These are phyloP conservation scores for Syzygium malaccense DNA, from an alignment of 441 rosid genomes.

Conservation along the genomic window DNA sequence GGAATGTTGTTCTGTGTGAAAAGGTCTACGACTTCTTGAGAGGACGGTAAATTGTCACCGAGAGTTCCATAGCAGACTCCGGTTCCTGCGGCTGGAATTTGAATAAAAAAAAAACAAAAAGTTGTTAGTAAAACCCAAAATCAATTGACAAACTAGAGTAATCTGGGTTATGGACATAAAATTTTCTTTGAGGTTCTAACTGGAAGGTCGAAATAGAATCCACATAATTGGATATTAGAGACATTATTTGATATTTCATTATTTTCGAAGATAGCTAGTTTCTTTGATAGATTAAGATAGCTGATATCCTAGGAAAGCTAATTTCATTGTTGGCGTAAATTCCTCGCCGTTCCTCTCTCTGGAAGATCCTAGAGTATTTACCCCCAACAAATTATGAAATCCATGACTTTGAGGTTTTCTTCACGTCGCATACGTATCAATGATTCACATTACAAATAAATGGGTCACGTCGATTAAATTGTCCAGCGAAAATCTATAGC, in stretches of 20 bases:
- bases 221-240: background rate
- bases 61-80: slow-evolving; percentile 61
- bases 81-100: slow-evolving; percentile 28
- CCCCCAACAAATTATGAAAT: too few relatives aligned
- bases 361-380: too few relatives aligned
- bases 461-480: background rate
- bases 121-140: background rate
- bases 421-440: background rate
- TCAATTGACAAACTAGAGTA: background rate
- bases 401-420: background rate
- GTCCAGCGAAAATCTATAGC: background rate
- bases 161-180: background rate
- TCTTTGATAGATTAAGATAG: background rate
- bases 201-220: background rate
- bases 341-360: background rate
- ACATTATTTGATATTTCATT: background rate
- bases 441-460: background rate
- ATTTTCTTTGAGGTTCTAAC: background rate
- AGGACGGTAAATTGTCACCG: slow-evolving; percentile 18
- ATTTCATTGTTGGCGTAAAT: background rate
- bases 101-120: background rate
- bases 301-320: background rate
- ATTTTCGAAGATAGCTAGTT: background rate
- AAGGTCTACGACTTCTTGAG: slow-evolving; percentile 35
- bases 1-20: slow-evolving; percentile 22